Evolutionary conservation across 2,329 filamentous ascomycete species (phyloP), one percentile per base, ranked within the genome.

Genomic region (Tolypocladium nubicola): DNA sequence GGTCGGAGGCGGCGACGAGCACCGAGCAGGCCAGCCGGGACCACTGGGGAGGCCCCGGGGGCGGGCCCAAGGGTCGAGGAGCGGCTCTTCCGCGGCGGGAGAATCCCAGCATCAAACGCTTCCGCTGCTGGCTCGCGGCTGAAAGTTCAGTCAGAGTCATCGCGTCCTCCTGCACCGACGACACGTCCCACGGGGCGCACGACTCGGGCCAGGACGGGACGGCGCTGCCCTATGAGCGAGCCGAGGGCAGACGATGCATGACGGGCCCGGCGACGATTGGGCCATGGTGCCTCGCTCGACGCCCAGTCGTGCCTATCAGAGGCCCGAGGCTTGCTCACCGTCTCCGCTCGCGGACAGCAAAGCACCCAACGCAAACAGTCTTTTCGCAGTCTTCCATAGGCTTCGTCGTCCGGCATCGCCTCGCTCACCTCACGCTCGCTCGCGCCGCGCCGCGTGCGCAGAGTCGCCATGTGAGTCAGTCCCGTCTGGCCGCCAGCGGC

Each of bases 241-340:
- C 54, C 53, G 38, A 16, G 52, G 19, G 40, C 38, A 47, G 21
- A 10, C 43, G 19, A 7, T 57, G 58, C 58, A 59, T 57, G 58
- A 59, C n/a, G 58, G 52, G 23, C 40, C 41, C 43, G 43, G 35
- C 52, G 43, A 26, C 56, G 50, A 59, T 57, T 57, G 58, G 58
- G 23, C 2, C 23, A 26, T 2, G 23, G 23, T 26, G 23, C 23
- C 23, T 26, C 23, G 23, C 23, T 26, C 23, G 23, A 26, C 2
- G 23, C 23, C 23, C 23, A 26, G 4, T 26, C 23, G 23, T 26
- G 23, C 23, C 23, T 43, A 54, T 54, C 52, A 43, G 23, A 43
- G 14, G 26, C 52, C 9, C 23, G 37, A 1, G 30, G 52, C 37
- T n/a, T 9, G 23, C 52, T 43, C 52, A 54, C 52, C 52, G 52